These are phyloP conservation scores for Pestalotiopsis sp. DNA, from an alignment of 2,329 filamentous ascomycete genomes.

Conservation along the genomic window DNA sequence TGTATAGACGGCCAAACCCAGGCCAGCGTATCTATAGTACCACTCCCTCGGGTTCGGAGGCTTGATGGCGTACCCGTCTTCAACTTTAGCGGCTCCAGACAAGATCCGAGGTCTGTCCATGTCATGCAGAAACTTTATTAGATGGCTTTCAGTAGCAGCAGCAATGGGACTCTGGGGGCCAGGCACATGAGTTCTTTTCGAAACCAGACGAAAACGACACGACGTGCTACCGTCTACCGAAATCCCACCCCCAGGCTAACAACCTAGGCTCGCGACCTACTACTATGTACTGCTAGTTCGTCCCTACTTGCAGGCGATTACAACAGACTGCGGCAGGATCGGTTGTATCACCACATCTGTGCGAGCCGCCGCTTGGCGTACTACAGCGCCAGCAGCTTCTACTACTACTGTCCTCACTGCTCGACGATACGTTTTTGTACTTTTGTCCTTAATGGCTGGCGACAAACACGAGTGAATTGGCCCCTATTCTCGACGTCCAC, in stretches of 20 bases:
- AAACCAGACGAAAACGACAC: background rate
- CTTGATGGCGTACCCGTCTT: background rate
- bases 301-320: background rate
- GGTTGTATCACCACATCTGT: conserved; percentile 8
- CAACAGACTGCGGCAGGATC: conserved; percentile 4
- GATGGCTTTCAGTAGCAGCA: background rate
- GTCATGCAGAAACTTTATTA: background rate
- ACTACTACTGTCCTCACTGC: background rate
- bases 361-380: background rate
- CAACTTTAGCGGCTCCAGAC: background rate
- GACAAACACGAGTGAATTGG: background rate
- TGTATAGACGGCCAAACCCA: background rate
- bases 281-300: background rate
- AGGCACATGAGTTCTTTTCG: background rate
- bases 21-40: background rate
- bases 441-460: background rate
- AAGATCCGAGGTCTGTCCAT: background rate
- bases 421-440: background rate
- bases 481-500: background rate
- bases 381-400: background rate
- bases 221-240: background rate
- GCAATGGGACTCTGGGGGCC: background rate
- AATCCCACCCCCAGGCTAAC: background rate
- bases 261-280: background rate
- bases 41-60: background rate